A percentile compares a stretch with the other conserved stretches of the same genome.
Evolutionary conservation across 352 stramenopile genomes (phyloP).

Genomic region (Aphanomyces invadans): DNA sequence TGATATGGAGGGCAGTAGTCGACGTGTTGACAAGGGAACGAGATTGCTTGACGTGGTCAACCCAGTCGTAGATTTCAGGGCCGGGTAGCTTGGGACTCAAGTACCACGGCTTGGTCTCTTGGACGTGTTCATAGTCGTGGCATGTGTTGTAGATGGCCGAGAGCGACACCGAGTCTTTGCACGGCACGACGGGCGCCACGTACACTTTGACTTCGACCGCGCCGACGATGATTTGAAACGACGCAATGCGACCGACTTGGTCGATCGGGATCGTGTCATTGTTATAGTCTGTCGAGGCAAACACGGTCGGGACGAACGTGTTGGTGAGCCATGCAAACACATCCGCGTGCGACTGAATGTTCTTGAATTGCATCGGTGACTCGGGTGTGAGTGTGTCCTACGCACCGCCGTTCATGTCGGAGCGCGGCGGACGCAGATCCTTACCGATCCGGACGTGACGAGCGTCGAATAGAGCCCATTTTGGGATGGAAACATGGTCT

Average conservation of each 20-base stretch:
- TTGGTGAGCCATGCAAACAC: constrained; percentile 1
- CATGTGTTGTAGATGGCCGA: neutral
- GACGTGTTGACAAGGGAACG: neutral
- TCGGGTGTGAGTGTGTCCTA: constrained; percentile 13
- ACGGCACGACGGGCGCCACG: neutral
- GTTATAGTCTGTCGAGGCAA: constrained; percentile 7
- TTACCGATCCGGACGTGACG: constrained; percentile 20
- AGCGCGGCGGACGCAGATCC: no score
- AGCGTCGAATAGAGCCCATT: constrained; percentile 9
- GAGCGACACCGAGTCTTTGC: neutral
- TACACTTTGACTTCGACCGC: neutral
- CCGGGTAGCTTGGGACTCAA: neutral
- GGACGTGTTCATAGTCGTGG: neutral
- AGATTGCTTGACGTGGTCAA: neutral
- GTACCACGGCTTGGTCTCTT: neutral
- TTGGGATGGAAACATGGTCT: constrained; percentile 15
- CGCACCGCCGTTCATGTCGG: neutral
- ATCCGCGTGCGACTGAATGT: constrained; percentile 10
- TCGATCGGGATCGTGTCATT: neutral
- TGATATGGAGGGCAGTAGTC: neutral
- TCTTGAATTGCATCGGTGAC: constrained; percentile 15
- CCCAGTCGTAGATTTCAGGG: neutral
- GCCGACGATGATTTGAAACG: neutral
- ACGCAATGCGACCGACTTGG: neutral
- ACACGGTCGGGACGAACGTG: constrained; percentile 5